Base-by-base conservation (phyloP, 2,329 filamentous ascomycete genomes). In the Cordyceps farinosa region DNA sequence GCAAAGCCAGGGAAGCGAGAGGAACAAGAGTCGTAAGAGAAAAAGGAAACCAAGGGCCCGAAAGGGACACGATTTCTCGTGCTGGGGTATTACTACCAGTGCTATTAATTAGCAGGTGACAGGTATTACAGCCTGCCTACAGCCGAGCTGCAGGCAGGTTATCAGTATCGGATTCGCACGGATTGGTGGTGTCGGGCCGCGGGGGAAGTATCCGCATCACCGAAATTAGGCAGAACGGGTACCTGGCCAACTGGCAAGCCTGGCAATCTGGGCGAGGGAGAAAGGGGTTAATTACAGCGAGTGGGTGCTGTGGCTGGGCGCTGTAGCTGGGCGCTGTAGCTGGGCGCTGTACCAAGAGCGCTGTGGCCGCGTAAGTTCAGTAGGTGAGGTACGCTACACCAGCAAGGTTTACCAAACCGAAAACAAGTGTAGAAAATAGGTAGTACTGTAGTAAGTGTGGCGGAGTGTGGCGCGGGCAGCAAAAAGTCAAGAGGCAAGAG, bases 201-300 rank as follows among this genome's bases (percentile, higher is more conserved):
- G 22, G 15, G 40, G 22, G 30, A 45, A 61, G 58, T 61, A 61
- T 30, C 56, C 50, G 40, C n/a, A 47, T 38, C 48, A 47, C 40
- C 36, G 50, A 61, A 47, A 61, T 54, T 32, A 54, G 50, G 48
- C 22, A 27, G 3, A 22, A 27, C 50, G 58, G 58, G 42, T 54
- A 61, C 58, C 50, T 27, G 47, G n/a, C 5, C 47, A 38, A 38
- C 34, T 38, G 34, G 34, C 22, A 22, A 22, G 22, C 22, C 22
- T 22, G 22, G 22, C 22, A 22, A 22, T 22, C 3, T 50, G 38
- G 27, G 30, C 22, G 40, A 9, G 17, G 11, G n/a, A n/a, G n/a
- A 45, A 53, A 47, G 58, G 58, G 50, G 48, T n/a, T 44, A 17
- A 32, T 32, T 42, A 32, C 47, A 32, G 47, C 22, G 47, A 27